A percentile compares a stretch with the other conserved stretches of the same genome.
These are phyloP conservation scores for Pseudognaphalium luteoalbum DNA, from an alignment of 129 eudicot genomes.

Conservation along the genomic window DNA sequence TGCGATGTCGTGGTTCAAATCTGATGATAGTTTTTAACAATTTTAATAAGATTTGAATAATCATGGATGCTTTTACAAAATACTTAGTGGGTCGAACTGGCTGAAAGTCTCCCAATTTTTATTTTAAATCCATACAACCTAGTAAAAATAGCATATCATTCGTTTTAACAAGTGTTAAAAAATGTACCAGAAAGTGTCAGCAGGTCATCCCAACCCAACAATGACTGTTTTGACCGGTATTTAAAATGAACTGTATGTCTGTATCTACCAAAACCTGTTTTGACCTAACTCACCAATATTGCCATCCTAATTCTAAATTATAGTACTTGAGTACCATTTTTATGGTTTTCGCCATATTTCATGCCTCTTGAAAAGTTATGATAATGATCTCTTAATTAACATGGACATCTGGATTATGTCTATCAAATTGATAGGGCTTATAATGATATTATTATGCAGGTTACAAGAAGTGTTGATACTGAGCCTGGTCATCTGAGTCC, in stretches of 20 bases:
- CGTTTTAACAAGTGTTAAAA: not conserved
- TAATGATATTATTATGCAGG: conserved; percentile 45
- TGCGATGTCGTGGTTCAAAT: conserved; percentile 8
- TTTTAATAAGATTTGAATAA: not conserved
- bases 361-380: not conserved
- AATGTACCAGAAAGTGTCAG: not conserved
- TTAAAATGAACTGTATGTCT: not conserved
- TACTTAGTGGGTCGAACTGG: not conserved
- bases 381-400: conserved; percentile 2
- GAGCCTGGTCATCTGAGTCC: conserved; percentile 76
- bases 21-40: not conserved
- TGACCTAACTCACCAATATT: not conserved
- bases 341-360: not conserved
- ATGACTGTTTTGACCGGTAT: not conserved
- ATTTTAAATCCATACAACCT: not conserved
- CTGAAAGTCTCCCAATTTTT: not conserved
- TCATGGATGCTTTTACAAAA: conserved; percentile 22
- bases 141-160: not conserved
- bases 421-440: not conserved
- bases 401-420: not conserved
- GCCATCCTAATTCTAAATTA: not conserved
- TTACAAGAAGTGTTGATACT: conserved; percentile 97
- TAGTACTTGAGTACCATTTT: not conserved
- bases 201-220: not conserved
- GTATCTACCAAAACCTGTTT: not conserved